Conservation (phyloP, 306 rosid species). For the Prunus fruticosa region DNA sequence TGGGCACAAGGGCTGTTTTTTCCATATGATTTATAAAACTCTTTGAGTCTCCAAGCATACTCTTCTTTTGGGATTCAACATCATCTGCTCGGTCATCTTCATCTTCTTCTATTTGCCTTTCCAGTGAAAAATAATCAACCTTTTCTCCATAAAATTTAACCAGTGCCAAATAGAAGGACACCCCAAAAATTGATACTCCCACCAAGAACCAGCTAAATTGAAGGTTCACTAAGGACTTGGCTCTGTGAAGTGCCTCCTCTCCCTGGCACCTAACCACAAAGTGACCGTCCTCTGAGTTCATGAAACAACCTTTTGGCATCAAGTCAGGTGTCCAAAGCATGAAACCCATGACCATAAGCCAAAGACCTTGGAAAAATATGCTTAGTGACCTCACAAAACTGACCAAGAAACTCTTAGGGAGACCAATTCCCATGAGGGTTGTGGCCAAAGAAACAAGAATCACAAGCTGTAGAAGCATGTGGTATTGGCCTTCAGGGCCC, state of each 20-base stretch:
- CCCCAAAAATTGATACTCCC: slow-evolving; percentile 31
- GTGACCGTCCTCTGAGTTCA: slow-evolving; percentile 58
- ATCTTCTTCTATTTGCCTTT: slow-evolving; percentile 27
- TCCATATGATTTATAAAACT: slow-evolving; percentile 49
- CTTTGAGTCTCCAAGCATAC: slow-evolving; percentile 17
- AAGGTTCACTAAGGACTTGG: slow-evolving; percentile 55
- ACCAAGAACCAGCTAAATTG: slow-evolving; percentile 71
- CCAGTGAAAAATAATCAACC: slow-evolving; percentile 37
- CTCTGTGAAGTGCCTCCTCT: slow-evolving; percentile 53
- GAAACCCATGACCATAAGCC: slow-evolving; percentile 66
- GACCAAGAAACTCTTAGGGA: slow-evolving; percentile 45
- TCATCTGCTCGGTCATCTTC: slow-evolving; percentile 36
- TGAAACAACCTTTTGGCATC: slow-evolving; percentile 60
- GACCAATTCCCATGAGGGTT: slow-evolving; percentile 50
- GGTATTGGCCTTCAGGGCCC: slow-evolving; percentile 88
- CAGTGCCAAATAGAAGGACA: slow-evolving; percentile 44
- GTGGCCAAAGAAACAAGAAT: slow-evolving; percentile 41
- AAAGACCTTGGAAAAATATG: slow-evolving; percentile 63
- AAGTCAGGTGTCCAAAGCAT: slow-evolving; percentile 71
- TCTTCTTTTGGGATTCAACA: slow-evolving; percentile 54
- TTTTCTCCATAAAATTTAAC: slow-evolving; percentile 33
- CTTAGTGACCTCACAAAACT: slow-evolving; percentile 63
- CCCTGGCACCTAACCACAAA: slow-evolving; percentile 50
- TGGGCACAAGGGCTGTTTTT: slow-evolving; percentile 25
- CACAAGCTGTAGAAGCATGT: slow-evolving; percentile 50